Percentiles rank a stretch among this genome's conserved stretches.
Conservation (phyloP, 129 eudicot genomes). For the Flaveria linearis region DNA sequence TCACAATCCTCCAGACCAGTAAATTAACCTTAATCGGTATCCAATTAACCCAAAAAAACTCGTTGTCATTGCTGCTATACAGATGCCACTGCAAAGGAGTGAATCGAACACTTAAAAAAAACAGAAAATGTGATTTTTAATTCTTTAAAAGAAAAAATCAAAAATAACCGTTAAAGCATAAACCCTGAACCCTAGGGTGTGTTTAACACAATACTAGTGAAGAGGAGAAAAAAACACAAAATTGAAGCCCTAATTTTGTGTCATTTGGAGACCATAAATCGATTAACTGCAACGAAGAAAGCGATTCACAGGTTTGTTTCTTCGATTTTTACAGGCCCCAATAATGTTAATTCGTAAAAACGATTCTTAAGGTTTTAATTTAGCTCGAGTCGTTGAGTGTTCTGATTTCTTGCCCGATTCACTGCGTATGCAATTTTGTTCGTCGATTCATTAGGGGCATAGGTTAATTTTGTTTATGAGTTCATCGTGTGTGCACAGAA, state of each 20-base stretch:
- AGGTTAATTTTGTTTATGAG: background rate
- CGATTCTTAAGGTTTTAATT: background rate
- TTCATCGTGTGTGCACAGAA: background rate
- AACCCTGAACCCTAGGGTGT: background rate
- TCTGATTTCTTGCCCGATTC: background rate
- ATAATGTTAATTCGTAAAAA: background rate
- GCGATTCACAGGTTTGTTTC: slow-evolving; percentile 3
- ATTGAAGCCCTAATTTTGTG: slow-evolving; percentile 11
- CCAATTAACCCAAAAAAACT: no score
- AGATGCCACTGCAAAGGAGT: no score
- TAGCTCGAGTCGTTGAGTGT: background rate
- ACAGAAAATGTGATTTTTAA: no score
- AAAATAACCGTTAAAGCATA: background rate
- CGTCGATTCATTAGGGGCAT: background rate
- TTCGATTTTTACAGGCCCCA: background rate
- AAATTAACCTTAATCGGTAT: no score
- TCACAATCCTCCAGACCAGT: no score
- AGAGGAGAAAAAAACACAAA: background rate
- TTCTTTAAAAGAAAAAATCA: no score
- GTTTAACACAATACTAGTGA: background rate
- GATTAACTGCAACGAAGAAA: background rate
- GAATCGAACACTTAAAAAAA: no score
- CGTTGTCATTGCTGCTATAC: no score
- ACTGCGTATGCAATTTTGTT: background rate
- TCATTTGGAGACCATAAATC: background rate